Evolutionary conservation across 352 stramenopile genomes (phyloP), one percentile per base, ranked within the genome.

Genomic region (Phytophthora ohioensis): DNA sequence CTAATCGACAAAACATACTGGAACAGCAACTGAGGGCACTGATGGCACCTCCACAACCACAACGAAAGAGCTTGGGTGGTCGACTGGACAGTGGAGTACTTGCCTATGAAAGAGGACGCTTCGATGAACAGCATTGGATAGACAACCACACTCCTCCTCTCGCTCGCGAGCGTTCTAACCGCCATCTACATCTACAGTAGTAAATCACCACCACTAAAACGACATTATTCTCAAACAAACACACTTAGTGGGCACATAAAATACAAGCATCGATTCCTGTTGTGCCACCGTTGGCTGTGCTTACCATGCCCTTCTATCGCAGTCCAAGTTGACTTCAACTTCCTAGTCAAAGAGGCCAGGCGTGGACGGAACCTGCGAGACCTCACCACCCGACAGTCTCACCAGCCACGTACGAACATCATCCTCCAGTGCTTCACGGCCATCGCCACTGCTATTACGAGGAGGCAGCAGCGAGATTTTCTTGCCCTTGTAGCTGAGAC

Each of bases 321-420:
- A 43, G 7, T 30, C 41, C 41, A 46, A 13, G 43, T 31, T 48
- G 30, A 56, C 9, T 39, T 39, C 21, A 27, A 30, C 9, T n/a
- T 56, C 17, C 45, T 69, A 66, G 31, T 79, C 70, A 71, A 92
- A 88, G 11, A 92, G 73, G 11, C 64, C 67, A 2, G 68, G 17
- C 0, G 72, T 63, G 0, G 81, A 67, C 32, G 79, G 78, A 11
- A 67, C 54, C 56, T 92, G 84, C 2, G 81, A 45, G 12, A 94
- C 68, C 34, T 94, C 86, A 13, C 87, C 87, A 0, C 83, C 83
- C 17, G 80, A 57, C 15, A 94, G 61, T n/a, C 78, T 81, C 12
- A 87, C 60, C 10, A 94, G 75, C 87, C 87, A 94, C 43, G 81
- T 81, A 13, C 78, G 81, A 46, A 87, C 65, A 31, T 76, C 64